phyloP scores from a whole-genome alignment of 2,329 filamentous ascomycete species.

The Epichloe gansuensis region DNA sequence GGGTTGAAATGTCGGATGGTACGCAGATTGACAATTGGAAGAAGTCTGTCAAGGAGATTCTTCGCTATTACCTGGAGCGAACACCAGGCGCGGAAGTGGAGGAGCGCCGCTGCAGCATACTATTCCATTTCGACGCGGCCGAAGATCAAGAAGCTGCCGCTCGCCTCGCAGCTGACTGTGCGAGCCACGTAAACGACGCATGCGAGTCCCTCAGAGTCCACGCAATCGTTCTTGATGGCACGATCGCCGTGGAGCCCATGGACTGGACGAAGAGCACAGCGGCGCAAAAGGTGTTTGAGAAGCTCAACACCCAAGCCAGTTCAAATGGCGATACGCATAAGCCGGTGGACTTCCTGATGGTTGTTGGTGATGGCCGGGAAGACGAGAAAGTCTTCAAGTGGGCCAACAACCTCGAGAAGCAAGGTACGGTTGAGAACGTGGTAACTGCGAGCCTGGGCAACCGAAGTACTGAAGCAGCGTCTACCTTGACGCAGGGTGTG shows the following conservation, averaged over 20 bases:
- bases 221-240: constrained; percentile 67
- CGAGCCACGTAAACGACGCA: constrained; percentile 88
- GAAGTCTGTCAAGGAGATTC: constrained; percentile 64
- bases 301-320: constrained; percentile 30
- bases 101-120: constrained; percentile 78
- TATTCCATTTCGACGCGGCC: constrained; percentile 80
- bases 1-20: constrained; percentile 67
- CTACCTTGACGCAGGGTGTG: constrained; percentile 80
- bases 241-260: constrained; percentile 71
- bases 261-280: constrained; percentile 84
- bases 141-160: constrained; percentile 64
- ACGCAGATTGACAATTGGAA: constrained; percentile 68
- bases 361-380: constrained; percentile 81
- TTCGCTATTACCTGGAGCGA: constrained; percentile 81
- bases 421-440: constrained; percentile 51
- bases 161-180: constrained; percentile 77
- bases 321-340: constrained; percentile 17
- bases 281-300: constrained; percentile 57
- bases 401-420: constrained; percentile 63
- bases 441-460: constrained; percentile 78
- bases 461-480: constrained; percentile 75
- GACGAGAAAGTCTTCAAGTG: constrained; percentile 91
- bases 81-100: constrained; percentile 81
- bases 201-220: constrained; percentile 75
- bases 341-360: constrained; percentile 74